Percentiles rank a stretch among this genome's conserved stretches.
phyloP scores from a whole-genome alignment of 371 early-diverging fungal genomes.

The Circinella umbellata region DNA sequence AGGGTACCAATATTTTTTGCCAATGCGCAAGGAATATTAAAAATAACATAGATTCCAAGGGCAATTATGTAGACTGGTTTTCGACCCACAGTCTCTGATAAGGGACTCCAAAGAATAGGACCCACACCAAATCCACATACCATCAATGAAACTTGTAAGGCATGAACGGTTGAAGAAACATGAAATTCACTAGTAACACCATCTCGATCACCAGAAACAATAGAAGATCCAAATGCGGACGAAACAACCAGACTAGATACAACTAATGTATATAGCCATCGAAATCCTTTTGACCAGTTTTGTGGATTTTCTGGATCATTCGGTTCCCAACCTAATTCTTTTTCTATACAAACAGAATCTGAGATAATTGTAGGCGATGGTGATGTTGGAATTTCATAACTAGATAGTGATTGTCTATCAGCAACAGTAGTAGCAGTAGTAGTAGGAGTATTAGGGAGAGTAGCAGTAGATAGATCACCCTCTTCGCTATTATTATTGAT shows the following conservation, averaged over 20 bases:
- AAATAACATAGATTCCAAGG: conserved; percentile 36
- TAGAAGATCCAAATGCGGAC: conserved; percentile 49
- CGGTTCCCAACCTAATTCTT: not conserved
- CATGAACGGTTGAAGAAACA: conserved; percentile 37
- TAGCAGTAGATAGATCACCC: too few relatives aligned
- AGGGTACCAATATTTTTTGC: conserved; percentile 45
- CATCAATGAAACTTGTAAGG: conserved; percentile 52
- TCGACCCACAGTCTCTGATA: conserved; percentile 46
- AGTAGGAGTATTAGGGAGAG: too few relatives aligned
- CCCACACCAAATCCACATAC: conserved; percentile 51
- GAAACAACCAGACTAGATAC: conserved; percentile 44
- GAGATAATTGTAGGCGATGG: not conserved
- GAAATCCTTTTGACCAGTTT: conserved; percentile 37
- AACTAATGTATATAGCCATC: conserved; percentile 39
- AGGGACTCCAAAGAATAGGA: conserved; percentile 53
- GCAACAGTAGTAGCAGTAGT: too few relatives aligned
- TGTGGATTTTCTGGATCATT: conserved; percentile 50
- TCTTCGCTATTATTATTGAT: not conserved
- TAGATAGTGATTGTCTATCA: not conserved
- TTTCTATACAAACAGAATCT: not conserved
- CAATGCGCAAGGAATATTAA: conserved; percentile 50
- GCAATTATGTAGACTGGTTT: conserved; percentile 42
- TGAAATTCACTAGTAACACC: conserved; percentile 37
- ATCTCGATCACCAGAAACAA: conserved; percentile 35
- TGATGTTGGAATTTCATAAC: not conserved